A percentile compares a stretch with the other conserved stretches of the same genome.
Evolutionary conservation across 495 filamentous ascomycete species (phyloP).

Genomic region (Achaetomiella virescens): DNA sequence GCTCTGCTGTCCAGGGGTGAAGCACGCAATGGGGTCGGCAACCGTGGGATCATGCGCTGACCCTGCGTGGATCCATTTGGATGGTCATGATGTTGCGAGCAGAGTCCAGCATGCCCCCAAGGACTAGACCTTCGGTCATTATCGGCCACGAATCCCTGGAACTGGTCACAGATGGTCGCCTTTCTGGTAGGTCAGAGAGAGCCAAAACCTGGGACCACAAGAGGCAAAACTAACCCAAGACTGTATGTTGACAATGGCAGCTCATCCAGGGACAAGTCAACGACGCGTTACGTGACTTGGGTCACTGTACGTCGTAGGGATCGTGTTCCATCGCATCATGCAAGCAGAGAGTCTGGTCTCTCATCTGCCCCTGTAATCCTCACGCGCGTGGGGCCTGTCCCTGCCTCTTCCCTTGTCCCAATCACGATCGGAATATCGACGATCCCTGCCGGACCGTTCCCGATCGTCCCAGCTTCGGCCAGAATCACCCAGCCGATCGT

Average conservation of each 20-base stretch:
- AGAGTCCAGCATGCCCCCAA: neutral
- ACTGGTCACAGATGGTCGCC: neutral
- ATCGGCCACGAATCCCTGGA: neutral
- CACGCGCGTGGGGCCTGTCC: slow-evolving; percentile 16
- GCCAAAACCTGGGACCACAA: neutral
- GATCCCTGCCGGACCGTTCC: slow-evolving; percentile 16
- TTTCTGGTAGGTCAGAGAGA: neutral
- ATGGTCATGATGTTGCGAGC: neutral
- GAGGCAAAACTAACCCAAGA: neutral
- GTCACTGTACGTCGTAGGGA: neutral
- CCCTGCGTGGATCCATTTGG: too few relatives aligned
- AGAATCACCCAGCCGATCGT: slow-evolving; percentile 12
- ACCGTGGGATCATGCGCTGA: too few relatives aligned
- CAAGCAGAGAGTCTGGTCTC: neutral
- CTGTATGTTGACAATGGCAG: neutral
- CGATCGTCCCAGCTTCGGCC: slow-evolving; percentile 21
- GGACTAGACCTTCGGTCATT: neutral
- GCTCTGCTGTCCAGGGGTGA: neutral
- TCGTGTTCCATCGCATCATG: neutral
- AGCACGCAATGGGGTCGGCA: too few relatives aligned
- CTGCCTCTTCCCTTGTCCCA: neutral
- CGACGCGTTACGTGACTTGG: neutral
- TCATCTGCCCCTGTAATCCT: slow-evolving; percentile 19
- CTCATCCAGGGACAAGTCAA: neutral
- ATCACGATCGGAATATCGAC: slow-evolving; percentile 20